phyloP scores from a whole-genome alignment of 208 protist species.

The Trypanosoma lewisi region DNA sequence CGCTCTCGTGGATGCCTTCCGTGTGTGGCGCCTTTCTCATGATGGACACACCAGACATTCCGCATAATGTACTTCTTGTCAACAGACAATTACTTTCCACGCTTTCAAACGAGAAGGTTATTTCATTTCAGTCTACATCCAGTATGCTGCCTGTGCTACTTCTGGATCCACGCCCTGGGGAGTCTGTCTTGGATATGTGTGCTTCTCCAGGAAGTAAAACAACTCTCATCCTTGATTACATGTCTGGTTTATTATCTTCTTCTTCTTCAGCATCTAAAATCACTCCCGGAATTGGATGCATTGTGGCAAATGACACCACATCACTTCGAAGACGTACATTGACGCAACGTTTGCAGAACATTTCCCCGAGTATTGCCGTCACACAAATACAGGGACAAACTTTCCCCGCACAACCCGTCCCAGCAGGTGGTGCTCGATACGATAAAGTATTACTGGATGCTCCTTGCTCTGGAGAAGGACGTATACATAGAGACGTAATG shows the following conservation, averaged over 20 bases:
- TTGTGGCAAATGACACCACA: slow-evolving; percentile 70
- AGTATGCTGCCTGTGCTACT: slow-evolving; percentile 78
- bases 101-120: slow-evolving; percentile 53
- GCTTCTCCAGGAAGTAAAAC: slow-evolving; percentile 85
- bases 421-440: slow-evolving; percentile 33
- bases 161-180: slow-evolving; percentile 58
- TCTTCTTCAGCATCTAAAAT: slow-evolving; percentile 1
- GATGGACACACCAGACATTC: slow-evolving; percentile 31
- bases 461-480: slow-evolving; percentile 94
- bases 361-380: slow-evolving; percentile 34
- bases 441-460: slow-evolving; percentile 92
- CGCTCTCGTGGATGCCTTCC: slow-evolving; percentile 56
- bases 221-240: slow-evolving; percentile 53
- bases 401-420: slow-evolving; percentile 6
- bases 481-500: slow-evolving; percentile 68
- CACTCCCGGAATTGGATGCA: slow-evolving; percentile 25
- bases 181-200: slow-evolving; percentile 81
- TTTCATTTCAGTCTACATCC: slow-evolving; percentile 66
- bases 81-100: slow-evolving; percentile 59
- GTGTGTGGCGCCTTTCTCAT: slow-evolving; percentile 60
- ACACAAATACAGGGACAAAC: slow-evolving; percentile 34
- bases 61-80: slow-evolving; percentile 34
- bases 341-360: slow-evolving; percentile 41
- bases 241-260: slow-evolving; percentile 13
- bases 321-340: slow-evolving; percentile 34